Percentiles rank a stretch among this genome's conserved stretches.
Evolutionary conservation across 108 stramenopile species (phyloP).

Genomic region (Nitzschia putrida): DNA sequence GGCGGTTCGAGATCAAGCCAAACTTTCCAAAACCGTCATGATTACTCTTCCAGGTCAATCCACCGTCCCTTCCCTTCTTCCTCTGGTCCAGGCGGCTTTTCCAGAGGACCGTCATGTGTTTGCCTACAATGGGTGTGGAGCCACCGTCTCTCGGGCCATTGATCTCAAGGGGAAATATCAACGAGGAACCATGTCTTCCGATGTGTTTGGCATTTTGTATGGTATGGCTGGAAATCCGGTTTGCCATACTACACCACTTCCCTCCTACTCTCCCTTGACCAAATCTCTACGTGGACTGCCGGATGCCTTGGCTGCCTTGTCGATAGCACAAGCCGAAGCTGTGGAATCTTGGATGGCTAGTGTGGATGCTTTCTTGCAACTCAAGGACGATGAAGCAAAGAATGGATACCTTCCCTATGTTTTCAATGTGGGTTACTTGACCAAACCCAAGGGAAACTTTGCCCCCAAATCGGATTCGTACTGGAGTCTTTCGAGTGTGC

Average conservation of each 20-base stretch:
- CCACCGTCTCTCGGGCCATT: slow-evolving; percentile 49
- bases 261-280: slow-evolving; percentile 33
- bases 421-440: slow-evolving; percentile 62
- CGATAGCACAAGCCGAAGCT: slow-evolving; percentile 58
- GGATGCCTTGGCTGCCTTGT: slow-evolving; percentile 49
- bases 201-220: slow-evolving; percentile 9
- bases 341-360: slow-evolving; percentile 82
- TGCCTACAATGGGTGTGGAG: slow-evolving; percentile 70
- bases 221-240: slow-evolving; percentile 41
- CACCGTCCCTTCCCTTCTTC: slow-evolving; percentile 54
- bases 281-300: slow-evolving; percentile 39
- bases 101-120: slow-evolving; percentile 83
- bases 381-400: slow-evolving; percentile 74
- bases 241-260: slow-evolving; percentile 31
- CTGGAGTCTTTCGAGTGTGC: slow-evolving; percentile 64
- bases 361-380: slow-evolving; percentile 68
- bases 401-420: slow-evolving; percentile 82
- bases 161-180: neutral
- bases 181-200: slow-evolving; percentile 3
- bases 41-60: slow-evolving; percentile 75
- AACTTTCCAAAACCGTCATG: slow-evolving; percentile 57
- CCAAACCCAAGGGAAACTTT: slow-evolving; percentile 43
- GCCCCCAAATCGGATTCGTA: slow-evolving; percentile 50
- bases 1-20: slow-evolving; percentile 46
- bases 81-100: slow-evolving; percentile 69